These are phyloP conservation scores for Moricandia moricandioides DNA, from an alignment of 345 rosid species.

Conservation along the genomic window DNA sequence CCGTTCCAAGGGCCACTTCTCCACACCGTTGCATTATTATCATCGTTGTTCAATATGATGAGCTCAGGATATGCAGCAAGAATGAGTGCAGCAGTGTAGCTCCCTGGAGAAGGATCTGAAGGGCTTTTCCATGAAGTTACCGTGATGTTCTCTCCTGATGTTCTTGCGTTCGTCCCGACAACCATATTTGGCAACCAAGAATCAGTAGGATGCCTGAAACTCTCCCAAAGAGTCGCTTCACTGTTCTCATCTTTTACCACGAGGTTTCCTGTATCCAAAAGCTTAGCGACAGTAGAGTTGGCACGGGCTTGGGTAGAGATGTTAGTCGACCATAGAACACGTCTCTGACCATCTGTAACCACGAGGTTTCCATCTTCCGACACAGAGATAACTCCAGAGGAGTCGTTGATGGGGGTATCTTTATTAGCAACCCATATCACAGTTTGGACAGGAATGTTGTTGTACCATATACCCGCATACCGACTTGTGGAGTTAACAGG, in stretches of 20 bases:
- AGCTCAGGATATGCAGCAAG: conserved; percentile 35
- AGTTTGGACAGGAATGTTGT: conserved; percentile 11
- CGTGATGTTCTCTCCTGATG: conserved; percentile 25
- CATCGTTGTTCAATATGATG: conserved; percentile 41
- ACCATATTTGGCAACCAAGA: conserved; percentile 41
- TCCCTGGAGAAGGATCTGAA: conserved; percentile 55
- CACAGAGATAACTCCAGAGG: conserved; percentile 42
- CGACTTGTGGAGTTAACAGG: conserved; percentile 41
- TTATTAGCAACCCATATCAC: conserved; percentile 57
- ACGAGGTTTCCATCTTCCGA: conserved; percentile 50
- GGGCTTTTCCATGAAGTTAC: conserved; percentile 51
- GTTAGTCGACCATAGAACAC: conserved; percentile 54
- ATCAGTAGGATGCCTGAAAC: conserved; percentile 47
- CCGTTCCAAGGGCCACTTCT: conserved; percentile 64
- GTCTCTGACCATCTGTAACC: conserved; percentile 36
- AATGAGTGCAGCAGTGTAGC: conserved; percentile 40
- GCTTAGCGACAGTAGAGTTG: conserved; percentile 36
- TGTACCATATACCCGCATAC: conserved; percentile 57
- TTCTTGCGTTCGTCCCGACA: conserved; percentile 31
- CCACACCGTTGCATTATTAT: conserved; percentile 40
- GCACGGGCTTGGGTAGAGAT: conserved; percentile 11
- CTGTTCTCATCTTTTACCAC: conserved; percentile 35
- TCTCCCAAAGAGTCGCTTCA: conserved; percentile 47
- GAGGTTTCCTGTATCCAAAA: conserved; percentile 55
- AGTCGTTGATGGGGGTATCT: conserved; percentile 43